Conservation (phyloP, 2,329 filamentous ascomycete genomes). For the Aspergillus sp. region DNA sequence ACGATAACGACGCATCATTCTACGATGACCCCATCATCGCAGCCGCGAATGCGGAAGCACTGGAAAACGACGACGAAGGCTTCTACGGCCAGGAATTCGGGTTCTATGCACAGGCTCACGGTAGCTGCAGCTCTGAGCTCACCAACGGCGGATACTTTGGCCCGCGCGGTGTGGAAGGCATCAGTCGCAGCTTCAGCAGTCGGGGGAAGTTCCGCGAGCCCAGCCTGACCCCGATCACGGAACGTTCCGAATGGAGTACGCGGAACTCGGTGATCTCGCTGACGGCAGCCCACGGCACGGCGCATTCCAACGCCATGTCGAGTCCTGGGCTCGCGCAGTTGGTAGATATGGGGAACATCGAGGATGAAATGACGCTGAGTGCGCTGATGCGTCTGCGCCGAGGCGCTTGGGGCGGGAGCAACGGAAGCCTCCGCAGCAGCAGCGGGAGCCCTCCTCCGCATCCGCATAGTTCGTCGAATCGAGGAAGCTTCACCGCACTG, state of each 20-base stretch:
- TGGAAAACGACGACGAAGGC: conserved; percentile 88
- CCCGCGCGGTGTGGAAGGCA: conserved; percentile 62
- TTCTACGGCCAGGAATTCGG: conserved; percentile 97
- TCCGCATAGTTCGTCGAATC: conserved; percentile 30
- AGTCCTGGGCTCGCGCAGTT: conserved; percentile 77
- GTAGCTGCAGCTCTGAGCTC: conserved; percentile 55
- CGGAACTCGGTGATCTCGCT: conserved; percentile 85
- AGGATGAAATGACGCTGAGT: conserved; percentile 70
- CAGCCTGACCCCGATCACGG: conserved; percentile 92
- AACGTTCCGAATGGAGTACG: conserved; percentile 92
- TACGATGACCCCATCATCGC: conserved; percentile 91
- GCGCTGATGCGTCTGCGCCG: conserved; percentile 70
- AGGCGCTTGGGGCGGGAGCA: conserved; percentile 77
- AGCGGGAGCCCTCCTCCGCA: conserved; percentile 42
- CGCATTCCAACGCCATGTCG: conserved; percentile 52
- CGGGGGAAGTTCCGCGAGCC: conserved; percentile 76
- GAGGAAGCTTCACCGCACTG: conserved; percentile 33
- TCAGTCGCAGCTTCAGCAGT: conserved; percentile 68
- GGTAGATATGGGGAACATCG: conserved; percentile 58
- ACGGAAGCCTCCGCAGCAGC: conserved; percentile 64
- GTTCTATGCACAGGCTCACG: conserved; percentile 70
- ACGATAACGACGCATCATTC: conserved; percentile 64
- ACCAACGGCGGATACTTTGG: conserved; percentile 88
- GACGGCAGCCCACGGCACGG: conserved; percentile 47
- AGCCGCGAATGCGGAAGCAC: conserved; percentile 87